Conservation (phyloP, 2,329 filamentous ascomycete genomes). For the Sclerotinia trifoliorum region DNA sequence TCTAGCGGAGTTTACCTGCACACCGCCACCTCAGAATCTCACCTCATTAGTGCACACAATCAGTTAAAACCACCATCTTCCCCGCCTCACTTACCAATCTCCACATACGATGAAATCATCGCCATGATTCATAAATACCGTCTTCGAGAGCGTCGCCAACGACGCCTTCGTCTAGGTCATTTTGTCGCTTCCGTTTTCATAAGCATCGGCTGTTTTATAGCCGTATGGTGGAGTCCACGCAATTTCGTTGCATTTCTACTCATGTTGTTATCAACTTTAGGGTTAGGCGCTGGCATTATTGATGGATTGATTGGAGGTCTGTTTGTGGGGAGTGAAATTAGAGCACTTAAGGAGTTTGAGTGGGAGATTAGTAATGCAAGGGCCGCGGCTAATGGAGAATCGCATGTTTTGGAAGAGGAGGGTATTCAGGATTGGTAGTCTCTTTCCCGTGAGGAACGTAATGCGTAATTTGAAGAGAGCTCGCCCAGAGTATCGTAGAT, state of each 20-base stretch:
- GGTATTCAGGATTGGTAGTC: slow-evolving; percentile 13
- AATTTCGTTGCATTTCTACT: slow-evolving; percentile 79
- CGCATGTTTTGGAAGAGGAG: slow-evolving; percentile 21
- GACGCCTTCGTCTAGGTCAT: slow-evolving; percentile 68
- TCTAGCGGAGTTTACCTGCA: slow-evolving; percentile 36
- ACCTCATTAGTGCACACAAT: not conserved
- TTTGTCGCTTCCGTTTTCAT: slow-evolving; percentile 67
- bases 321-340: slow-evolving; percentile 81
- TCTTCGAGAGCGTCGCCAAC: slow-evolving; percentile 68
- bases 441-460: not conserved
- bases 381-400: slow-evolving; percentile 37
- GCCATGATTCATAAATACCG: slow-evolving; percentile 67
- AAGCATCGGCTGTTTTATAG: slow-evolving; percentile 72
- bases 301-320: slow-evolving; percentile 84
- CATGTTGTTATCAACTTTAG: slow-evolving; percentile 74
- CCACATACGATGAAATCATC: slow-evolving; percentile 71
- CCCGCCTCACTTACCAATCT: slow-evolving; percentile 44
- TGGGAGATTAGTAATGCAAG: slow-evolving; percentile 81
- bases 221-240: slow-evolving; percentile 78
- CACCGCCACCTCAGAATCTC: slow-evolving; percentile 25
- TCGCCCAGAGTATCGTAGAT: not conserved
- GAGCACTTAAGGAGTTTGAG: slow-evolving; percentile 84
- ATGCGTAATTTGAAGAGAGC: not conserved
- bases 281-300: slow-evolving; percentile 71
- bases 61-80: slow-evolving; percentile 30